Percentiles rank a stretch among this genome's conserved stretches.
Evolutionary conservation across 2,329 filamentous ascomycete genomes (phyloP).

Genomic region (Malbranchea cinnamomea): DNA sequence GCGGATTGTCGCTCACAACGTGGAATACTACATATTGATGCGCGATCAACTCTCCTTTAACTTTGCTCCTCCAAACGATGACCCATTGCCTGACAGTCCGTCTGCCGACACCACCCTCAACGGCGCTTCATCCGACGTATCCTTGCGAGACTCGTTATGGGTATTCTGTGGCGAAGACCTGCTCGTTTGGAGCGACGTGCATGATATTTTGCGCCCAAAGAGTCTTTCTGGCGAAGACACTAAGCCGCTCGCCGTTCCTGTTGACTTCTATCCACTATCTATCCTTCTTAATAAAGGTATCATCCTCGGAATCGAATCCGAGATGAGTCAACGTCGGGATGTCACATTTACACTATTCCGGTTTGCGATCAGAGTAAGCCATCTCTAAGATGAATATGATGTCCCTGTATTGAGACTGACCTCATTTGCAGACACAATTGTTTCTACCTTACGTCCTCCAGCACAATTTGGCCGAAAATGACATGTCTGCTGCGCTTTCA

Average conservation of each 20-base stretch:
- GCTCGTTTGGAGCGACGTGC: conserved; percentile 76
- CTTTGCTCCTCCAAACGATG: conserved; percentile 33
- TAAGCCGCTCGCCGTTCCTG: conserved; percentile 56
- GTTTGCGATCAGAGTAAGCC: conserved; percentile 66
- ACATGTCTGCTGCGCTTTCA: conserved; percentile 64
- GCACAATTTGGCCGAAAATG: conserved; percentile 59
- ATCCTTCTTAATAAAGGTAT: conserved; percentile 80
- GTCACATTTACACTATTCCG: conserved; percentile 67
- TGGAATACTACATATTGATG: conserved; percentile 89
- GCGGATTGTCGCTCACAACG: conserved; percentile 88
- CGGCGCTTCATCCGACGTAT: conserved; percentile 33
- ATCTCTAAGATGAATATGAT: not conserved
- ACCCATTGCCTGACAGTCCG: conserved; percentile 34
- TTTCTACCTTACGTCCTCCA: conserved; percentile 81
- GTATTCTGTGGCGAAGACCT: conserved; percentile 79
- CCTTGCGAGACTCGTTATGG: conserved; percentile 79
- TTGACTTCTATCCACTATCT: conserved; percentile 94
- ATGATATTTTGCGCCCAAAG: conserved; percentile 60
- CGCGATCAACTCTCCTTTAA: conserved; percentile 55
- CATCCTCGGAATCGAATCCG: conserved; percentile 77
- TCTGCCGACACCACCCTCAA: conserved; percentile 29
- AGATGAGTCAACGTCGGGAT: conserved; percentile 84
- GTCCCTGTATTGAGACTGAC: not conserved
- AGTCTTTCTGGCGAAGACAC: conserved; percentile 50
- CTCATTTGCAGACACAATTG: conserved; percentile 57